Evolutionary conservation across 2,329 filamentous ascomycete genomes (phyloP).

Genomic region (Hypoxylon sp.): DNA sequence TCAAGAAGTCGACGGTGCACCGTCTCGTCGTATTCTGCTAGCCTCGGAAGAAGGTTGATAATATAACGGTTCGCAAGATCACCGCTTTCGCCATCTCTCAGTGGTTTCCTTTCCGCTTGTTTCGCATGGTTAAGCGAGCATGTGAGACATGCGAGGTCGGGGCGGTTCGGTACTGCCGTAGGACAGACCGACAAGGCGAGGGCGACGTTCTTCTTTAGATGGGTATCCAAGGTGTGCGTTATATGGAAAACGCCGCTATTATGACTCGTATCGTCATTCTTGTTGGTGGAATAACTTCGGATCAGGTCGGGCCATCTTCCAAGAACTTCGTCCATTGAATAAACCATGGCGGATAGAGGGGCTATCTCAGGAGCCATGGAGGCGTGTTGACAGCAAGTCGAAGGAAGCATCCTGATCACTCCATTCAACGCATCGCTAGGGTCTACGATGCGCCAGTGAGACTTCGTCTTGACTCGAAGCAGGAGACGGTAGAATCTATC

Average conservation of each 20-base stretch:
- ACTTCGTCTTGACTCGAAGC: neutral
- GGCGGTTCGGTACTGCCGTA: neutral
- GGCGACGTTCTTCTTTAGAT: constrained; percentile 7
- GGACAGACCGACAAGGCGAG: constrained; percentile 9
- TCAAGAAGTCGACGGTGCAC: constrained; percentile 1
- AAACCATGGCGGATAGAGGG: neutral
- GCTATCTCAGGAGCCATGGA: neutral
- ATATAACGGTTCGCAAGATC: constrained; percentile 2
- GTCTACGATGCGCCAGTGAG: constrained; percentile 11
- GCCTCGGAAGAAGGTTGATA: constrained; percentile 8
- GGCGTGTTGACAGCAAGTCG: constrained; percentile 1
- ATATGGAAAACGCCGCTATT: neutral
- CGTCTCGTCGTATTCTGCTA: neutral
- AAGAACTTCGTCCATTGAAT: constrained; percentile 12
- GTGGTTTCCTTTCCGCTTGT: neutral
- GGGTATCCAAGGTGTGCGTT: constrained; percentile 3
- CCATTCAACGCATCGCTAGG: constrained; percentile 8
- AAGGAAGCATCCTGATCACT: constrained; percentile 9
- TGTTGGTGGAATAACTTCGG: neutral
- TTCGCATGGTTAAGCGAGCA: constrained; percentile 3
- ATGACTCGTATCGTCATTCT: neutral
- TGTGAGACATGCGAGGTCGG: neutral
- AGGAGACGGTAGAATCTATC: constrained; percentile 13
- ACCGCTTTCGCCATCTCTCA: constrained; percentile 2
- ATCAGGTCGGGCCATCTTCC: constrained; percentile 8